A percentile compares a stretch with the other conserved stretches of the same genome.
Conservation (phyloP, 768 basidiomycete species). For the Trametes gibbosa region DNA sequence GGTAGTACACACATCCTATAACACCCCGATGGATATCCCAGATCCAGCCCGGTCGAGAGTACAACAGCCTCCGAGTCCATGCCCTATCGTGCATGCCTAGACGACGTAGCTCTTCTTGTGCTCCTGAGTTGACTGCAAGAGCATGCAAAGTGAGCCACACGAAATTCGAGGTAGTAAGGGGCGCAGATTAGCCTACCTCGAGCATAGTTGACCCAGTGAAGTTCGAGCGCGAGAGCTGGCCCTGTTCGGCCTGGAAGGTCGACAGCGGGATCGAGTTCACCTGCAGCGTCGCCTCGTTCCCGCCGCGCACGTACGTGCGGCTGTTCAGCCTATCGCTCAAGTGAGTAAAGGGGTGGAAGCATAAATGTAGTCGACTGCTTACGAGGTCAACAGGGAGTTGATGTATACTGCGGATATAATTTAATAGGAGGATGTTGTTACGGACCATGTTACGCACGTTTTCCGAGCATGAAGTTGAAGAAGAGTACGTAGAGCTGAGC, state of each 20-base stretch:
- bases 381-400: neutral
- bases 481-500: neutral
- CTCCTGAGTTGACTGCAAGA: neutral
- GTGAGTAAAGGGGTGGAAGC: neutral
- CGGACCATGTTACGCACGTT: neutral
- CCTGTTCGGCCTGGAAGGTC: neutral
- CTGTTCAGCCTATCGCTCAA: neutral
- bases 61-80: too few relatives aligned
- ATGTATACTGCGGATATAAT: neutral
- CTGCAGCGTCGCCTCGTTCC: neutral
- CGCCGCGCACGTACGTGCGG: neutral
- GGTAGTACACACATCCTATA: neutral
- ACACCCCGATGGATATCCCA: neutral
- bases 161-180: neutral
- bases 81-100: too few relatives aligned
- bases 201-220: neutral
- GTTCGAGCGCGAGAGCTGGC: neutral
- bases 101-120: neutral
- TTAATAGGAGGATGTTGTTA: neutral
- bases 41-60: neutral
- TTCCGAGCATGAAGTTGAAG: slow-evolving; percentile 6
- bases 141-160: too few relatives aligned
- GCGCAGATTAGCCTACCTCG: neutral
- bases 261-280: neutral
- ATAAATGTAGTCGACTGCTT: neutral